Evolutionary conservation across 2,329 filamentous ascomycete species (phyloP).

Genomic region (Nigrospora oryzae): DNA sequence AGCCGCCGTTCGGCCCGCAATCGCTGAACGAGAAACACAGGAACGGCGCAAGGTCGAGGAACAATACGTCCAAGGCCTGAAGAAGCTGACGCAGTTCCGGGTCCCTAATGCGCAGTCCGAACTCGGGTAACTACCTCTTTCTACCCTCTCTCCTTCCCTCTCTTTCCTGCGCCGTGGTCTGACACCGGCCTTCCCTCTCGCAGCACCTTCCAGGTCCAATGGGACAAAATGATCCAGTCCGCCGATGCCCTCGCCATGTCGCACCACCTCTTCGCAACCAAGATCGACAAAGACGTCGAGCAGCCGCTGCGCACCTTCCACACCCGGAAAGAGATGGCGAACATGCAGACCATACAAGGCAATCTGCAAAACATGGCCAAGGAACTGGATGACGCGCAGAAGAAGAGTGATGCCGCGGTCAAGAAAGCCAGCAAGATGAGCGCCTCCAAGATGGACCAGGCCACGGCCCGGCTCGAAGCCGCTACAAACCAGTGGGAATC

Average conservation of each 20-base stretch:
- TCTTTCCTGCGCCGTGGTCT: background rate
- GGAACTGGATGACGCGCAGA: constrained; percentile 76
- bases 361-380: constrained; percentile 76
- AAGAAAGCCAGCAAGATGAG: constrained; percentile 72
- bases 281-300: constrained; percentile 86
- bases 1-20: background rate
- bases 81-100: constrained; percentile 68
- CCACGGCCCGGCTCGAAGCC: constrained; percentile 63
- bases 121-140: constrained; percentile 58
- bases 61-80: constrained; percentile 72
- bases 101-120: constrained; percentile 70
- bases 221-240: constrained; percentile 77
- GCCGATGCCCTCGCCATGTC: constrained; percentile 75
- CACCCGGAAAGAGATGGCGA: constrained; percentile 66
- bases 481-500: constrained; percentile 86
- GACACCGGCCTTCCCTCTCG: constrained; percentile 6
- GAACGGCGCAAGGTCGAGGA: constrained; percentile 91
- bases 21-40: constrained; percentile 37
- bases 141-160: background rate
- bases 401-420: constrained; percentile 75
- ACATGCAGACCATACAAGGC: constrained; percentile 70
- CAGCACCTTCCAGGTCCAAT: constrained; percentile 84
- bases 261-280: constrained; percentile 70
- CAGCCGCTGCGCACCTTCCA: constrained; percentile 70
- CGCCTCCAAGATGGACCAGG: constrained; percentile 68